A percentile compares a stretch with the other conserved stretches of the same genome.
Conservation (phyloP, 179 eudicot species). For the Gypsophila paniculata region DNA sequence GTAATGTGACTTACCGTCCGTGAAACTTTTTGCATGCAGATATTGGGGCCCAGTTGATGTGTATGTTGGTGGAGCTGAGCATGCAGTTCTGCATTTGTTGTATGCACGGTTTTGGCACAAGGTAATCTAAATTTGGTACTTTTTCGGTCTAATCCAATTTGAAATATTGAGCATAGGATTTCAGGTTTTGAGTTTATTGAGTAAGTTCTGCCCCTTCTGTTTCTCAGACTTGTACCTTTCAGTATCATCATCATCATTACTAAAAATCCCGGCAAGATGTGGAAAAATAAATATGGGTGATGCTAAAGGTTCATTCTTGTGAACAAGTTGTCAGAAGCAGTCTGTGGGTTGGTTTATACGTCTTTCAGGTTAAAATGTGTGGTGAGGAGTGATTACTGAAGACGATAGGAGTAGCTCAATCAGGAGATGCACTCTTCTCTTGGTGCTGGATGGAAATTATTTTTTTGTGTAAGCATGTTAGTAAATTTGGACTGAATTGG, state of each 20-base stretch:
- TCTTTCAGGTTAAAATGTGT: background rate
- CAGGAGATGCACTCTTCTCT: background rate
- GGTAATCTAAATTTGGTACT: slow-evolving; percentile 36
- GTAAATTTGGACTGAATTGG: too few relatives aligned
- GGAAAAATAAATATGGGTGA: background rate
- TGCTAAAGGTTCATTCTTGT: background rate
- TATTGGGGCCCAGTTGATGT: slow-evolving; percentile 99
- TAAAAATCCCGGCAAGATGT: background rate
- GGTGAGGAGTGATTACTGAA: background rate
- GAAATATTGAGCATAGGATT: slow-evolving; percentile 1
- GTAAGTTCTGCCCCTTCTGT: background rate
- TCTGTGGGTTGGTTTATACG: background rate
- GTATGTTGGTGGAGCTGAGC: slow-evolving; percentile 99
- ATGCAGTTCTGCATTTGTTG: slow-evolving; percentile 97
- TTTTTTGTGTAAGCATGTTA: too few relatives aligned
- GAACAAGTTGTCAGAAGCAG: background rate
- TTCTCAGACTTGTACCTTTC: background rate
- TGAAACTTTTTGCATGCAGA: slow-evolving; percentile 38
- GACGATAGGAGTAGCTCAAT: background rate
- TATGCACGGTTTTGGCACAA: slow-evolving; percentile 99
- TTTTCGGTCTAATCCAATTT: slow-evolving; percentile 1
- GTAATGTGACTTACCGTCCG: slow-evolving; percentile 15
- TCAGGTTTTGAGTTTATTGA: background rate
- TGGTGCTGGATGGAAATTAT: too few relatives aligned
- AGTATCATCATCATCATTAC: background rate